Evolutionary conservation across 805 yeast genomes (phyloP).

Genomic region (Nakazawaea sp.): DNA sequence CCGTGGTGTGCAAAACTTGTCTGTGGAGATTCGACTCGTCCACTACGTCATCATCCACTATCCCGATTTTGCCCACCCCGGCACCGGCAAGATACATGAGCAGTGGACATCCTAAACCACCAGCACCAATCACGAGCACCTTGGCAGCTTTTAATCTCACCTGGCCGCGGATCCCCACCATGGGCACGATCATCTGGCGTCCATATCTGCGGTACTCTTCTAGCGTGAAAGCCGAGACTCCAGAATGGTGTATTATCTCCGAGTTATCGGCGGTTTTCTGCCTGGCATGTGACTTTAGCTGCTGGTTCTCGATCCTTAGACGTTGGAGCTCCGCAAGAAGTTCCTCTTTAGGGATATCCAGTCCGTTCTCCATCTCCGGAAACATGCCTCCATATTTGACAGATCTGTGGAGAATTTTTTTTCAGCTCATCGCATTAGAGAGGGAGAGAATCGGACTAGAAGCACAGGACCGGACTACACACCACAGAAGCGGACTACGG

Average conservation of each 20-base stretch:
- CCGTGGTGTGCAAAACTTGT: constrained; percentile 73
- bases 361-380: too few species aligned
- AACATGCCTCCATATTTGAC: too few species aligned
- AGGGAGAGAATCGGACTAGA: too few species aligned
- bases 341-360: constrained; percentile 11
- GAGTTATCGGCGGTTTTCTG: not conserved
- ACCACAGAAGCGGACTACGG: too few species aligned
- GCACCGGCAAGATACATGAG: constrained; percentile 78
- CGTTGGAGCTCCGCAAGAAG: constrained; percentile 19
- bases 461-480: too few species aligned
- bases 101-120: constrained; percentile 95
- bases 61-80: constrained; percentile 81
- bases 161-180: constrained; percentile 58
- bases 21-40: constrained; percentile 84
- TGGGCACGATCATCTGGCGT: constrained; percentile 91
- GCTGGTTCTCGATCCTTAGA: constrained; percentile 20
- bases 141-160: constrained; percentile 45
- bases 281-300: constrained; percentile 15
- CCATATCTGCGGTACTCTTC: constrained; percentile 86
- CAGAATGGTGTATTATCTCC: constrained; percentile 7
- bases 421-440: too few species aligned
- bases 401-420: too few species aligned
- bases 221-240: constrained; percentile 21
- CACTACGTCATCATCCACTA: constrained; percentile 81
- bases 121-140: constrained; percentile 87